phyloP scores from a whole-genome alignment of 257 asterid genomes.

The Fraxinus anomala region DNA sequence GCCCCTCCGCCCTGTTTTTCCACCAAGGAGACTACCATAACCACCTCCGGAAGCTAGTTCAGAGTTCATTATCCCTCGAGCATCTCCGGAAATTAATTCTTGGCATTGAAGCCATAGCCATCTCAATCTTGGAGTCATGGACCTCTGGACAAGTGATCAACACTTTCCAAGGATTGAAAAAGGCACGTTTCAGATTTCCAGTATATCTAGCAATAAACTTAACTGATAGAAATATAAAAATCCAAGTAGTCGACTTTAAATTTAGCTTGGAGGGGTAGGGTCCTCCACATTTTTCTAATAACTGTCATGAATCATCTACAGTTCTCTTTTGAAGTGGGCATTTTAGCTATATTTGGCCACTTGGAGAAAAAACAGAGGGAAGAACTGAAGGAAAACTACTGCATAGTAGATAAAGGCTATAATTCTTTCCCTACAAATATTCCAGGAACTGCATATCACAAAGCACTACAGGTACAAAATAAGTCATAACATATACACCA shows the following conservation, averaged over 20 bases:
- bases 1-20: conserved; percentile 71
- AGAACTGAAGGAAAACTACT: conserved; percentile 62
- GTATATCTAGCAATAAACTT: neutral
- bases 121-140: conserved; percentile 55
- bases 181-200: conserved; percentile 31
- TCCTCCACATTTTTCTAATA: too few species aligned
- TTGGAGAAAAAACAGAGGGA: conserved; percentile 51
- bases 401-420: conserved; percentile 75
- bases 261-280: too few species aligned
- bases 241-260: neutral
- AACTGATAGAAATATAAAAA: neutral
- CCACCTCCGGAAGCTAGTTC: conserved; percentile 58
- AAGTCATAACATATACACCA: neutral
- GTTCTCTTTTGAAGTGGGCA: conserved; percentile 81
- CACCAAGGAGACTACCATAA: conserved; percentile 70
- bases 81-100: conserved; percentile 46
- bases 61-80: conserved; percentile 51
- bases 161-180: conserved; percentile 65
- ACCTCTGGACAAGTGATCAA: conserved; percentile 39
- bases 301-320: conserved; percentile 17
- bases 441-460: conserved; percentile 76
- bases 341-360: conserved; percentile 71
- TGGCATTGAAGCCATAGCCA: conserved; percentile 46
- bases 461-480: conserved; percentile 59
- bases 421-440: conserved; percentile 82